Conservation (phyloP, 441 rosid species). For the California macrophylla region DNA sequence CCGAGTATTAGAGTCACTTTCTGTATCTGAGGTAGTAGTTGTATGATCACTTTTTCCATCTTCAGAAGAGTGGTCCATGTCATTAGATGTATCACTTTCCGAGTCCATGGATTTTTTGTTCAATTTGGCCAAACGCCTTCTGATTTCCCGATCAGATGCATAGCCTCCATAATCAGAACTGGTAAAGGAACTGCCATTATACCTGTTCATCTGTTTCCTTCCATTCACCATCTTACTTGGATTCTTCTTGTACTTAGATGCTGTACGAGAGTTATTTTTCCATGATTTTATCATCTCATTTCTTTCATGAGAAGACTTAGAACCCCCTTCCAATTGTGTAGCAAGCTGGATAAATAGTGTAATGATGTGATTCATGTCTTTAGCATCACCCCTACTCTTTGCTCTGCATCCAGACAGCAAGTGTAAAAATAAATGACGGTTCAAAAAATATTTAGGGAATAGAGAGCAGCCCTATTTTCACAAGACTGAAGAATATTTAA, state of each 20-base stretch:
- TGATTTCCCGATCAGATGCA: conserved; percentile 89
- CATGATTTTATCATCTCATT: conserved; percentile 71
- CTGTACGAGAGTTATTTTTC: conserved; percentile 59
- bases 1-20: conserved; percentile 68
- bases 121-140: conserved; percentile 74
- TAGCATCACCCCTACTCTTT: conserved; percentile 62
- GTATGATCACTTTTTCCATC: conserved; percentile 54
- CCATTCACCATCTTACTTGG: conserved; percentile 39
- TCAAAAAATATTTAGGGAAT: not conserved
- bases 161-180: conserved; percentile 57
- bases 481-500: too few species aligned
- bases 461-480: conserved; percentile 8
- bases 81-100: conserved; percentile 91
- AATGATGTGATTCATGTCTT: conserved; percentile 69
- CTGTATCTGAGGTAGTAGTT: conserved; percentile 71
- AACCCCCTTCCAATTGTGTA: conserved; percentile 74
- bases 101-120: conserved; percentile 75
- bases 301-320: conserved; percentile 67
- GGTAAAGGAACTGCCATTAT: conserved; percentile 47
- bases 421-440: not conserved
- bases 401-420: conserved; percentile 45
- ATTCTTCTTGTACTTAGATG: conserved; percentile 61
- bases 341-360: conserved; percentile 79
- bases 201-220: conserved; percentile 61
- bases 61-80: conserved; percentile 52